Base-by-base conservation (phyloP, 2,329 filamentous ascomycete genomes). In the Apiospora malaysiana region DNA sequence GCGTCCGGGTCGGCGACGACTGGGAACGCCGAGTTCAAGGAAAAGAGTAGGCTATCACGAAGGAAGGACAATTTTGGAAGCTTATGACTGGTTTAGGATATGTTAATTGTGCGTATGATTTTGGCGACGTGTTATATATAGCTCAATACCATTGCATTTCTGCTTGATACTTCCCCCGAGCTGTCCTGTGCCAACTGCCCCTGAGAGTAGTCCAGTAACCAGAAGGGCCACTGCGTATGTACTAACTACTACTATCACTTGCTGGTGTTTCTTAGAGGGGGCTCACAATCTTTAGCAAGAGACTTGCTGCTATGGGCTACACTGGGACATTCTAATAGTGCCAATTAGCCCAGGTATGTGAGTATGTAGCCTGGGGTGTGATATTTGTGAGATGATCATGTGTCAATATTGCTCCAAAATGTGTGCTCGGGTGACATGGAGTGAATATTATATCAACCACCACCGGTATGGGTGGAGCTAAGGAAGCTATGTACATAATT, bases 21-120 rank as follows among this genome's bases (percentile, higher is more conserved):
- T 98, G 94, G 92, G 87, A 88, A 73, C 90, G 93, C 78, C 88
- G 95, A 72, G 90, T 97, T 71, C 90, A 91, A 78, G 93, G 93
- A 70, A 82, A 81, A 73, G 84, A 87, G 73, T 86, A 80, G 71
- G 72, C 23, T 67, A 67, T 59, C 18, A 67, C n/a, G 56, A 63
- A 40, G 18, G 21, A 63, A 40, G 56, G 56, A 63, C 32, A 32
- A 63, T 63, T 63, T 63, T 63, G 56, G 56, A 63, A 63, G 27
- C 32, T 63, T 32, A 63, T 14, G 56, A 63, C 56, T 40, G 56
- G 56, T 63, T 63, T 63, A 40, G 56, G 32, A 23, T 63, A 63
- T 21, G 56, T 40, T n/a, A 63, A 40, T 63, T 14, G 56, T 40
- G 32, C 56, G 56, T 63, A 40, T 63, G 56, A 63, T n/a, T 63